Evolutionary conservation across 2,329 filamentous ascomycete species (phyloP).

Genomic region (Camptophora hylomeconis): DNA sequence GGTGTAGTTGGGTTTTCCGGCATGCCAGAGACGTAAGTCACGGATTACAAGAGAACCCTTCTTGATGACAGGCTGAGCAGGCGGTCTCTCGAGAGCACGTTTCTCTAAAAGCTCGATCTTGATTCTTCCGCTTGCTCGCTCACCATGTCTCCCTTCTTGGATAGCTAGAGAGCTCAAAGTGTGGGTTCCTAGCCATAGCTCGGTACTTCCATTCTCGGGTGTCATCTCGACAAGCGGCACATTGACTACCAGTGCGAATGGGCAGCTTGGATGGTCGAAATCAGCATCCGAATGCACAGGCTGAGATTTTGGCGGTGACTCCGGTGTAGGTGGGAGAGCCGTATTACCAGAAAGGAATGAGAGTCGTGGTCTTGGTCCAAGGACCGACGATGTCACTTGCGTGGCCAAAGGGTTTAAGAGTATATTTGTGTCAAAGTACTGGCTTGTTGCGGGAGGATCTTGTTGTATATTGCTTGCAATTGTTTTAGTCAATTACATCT

Average conservation of each 20-base stretch:
- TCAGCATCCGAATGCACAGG: constrained; percentile 49
- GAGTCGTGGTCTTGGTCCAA: constrained; percentile 43
- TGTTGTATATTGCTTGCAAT: constrained; percentile 47
- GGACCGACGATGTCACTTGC: constrained; percentile 32
- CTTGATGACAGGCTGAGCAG: constrained; percentile 28
- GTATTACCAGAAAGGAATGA: constrained; percentile 47
- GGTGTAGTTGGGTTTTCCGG: constrained; percentile 35
- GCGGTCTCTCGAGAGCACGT: constrained; percentile 20
- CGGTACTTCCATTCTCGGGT: constrained; percentile 42
- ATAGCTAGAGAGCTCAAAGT: constrained; percentile 20
- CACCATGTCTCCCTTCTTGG: constrained; percentile 39
- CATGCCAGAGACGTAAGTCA: constrained; percentile 38
- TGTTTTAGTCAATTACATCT: constrained; percentile 6
- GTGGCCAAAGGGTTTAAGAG: constrained; percentile 39
- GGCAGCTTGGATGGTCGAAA: constrained; percentile 40
- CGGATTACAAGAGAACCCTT: constrained; percentile 35
- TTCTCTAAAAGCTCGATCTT: constrained; percentile 21
- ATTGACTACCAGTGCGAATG: constrained; percentile 45
- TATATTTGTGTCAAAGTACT: constrained; percentile 38
- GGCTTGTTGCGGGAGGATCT: constrained; percentile 38
- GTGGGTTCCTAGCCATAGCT: constrained; percentile 49
- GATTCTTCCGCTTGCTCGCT: constrained; percentile 40
- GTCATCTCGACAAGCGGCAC: constrained; percentile 39
- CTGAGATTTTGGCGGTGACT: constrained; percentile 31
- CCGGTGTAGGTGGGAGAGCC: constrained; percentile 38